These are phyloP conservation scores for Smittium mucronatum DNA, from an alignment of 371 early-diverging fungal species.

Conservation along the genomic window DNA sequence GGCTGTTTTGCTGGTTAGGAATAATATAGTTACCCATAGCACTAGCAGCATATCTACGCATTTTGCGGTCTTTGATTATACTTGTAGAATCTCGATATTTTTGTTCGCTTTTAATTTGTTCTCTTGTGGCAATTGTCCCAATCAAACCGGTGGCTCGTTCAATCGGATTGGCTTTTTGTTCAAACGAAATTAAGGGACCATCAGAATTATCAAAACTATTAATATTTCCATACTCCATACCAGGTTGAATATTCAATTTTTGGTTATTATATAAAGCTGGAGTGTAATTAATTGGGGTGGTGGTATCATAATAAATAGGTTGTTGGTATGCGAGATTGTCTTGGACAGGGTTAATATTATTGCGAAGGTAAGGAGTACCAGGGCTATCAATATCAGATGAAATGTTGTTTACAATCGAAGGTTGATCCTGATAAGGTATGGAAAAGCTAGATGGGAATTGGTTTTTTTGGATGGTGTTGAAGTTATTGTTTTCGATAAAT, in stretches of 20 bases:
- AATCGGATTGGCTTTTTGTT: conserved; percentile 32
- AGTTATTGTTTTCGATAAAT: too few relatives aligned
- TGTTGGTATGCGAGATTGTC: neutral
- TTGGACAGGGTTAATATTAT: neutral
- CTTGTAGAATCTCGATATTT: conserved; percentile 35
- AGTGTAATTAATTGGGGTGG: neutral
- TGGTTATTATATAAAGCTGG: neutral
- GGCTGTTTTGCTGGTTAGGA: neutral
- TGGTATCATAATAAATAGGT: neutral
- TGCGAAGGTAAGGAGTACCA: neutral
- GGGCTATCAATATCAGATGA: neutral
- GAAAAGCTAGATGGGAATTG: too few relatives aligned
- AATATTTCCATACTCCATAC: conserved; percentile 24
- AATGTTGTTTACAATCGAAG: neutral
- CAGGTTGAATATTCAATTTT: conserved; percentile 16
- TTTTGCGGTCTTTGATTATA: conserved; percentile 33
- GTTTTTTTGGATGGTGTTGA: neutral
- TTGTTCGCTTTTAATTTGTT: conserved; percentile 35
- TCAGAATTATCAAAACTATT: conserved; percentile 13
- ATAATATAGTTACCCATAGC: conserved; percentile 6
- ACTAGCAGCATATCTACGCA: conserved; percentile 24
- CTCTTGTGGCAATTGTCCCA: conserved; percentile 33
- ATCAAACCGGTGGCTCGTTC: conserved; percentile 33
- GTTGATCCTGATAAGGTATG: neutral
- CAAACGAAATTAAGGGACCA: conserved; percentile 31